These are phyloP conservation scores for Astrothelium subdiscretum DNA, from an alignment of 495 filamentous ascomycete species.

Conservation along the genomic window DNA sequence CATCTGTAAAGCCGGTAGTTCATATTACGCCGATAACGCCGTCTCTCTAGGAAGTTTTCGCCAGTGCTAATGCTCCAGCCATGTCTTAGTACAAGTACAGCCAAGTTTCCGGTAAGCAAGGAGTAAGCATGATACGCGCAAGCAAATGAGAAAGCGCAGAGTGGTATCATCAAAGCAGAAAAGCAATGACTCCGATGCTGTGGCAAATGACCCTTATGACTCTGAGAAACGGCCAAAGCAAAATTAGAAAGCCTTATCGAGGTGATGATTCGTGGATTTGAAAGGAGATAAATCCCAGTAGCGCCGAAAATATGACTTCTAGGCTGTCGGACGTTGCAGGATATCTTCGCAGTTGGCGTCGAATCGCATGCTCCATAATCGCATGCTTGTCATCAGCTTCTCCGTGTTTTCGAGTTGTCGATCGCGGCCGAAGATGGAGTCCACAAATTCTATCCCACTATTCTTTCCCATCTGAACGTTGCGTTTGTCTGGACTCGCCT, in stretches of 20 bases:
- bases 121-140: neutral
- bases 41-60: neutral
- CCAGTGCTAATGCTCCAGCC: neutral
- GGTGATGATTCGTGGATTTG: neutral
- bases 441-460: constrained; percentile 90
- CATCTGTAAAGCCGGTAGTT: neutral
- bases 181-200: neutral
- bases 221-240: neutral
- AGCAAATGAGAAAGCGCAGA: neutral
- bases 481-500: constrained; percentile 44
- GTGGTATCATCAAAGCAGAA: neutral
- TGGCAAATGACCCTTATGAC: neutral
- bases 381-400: constrained; percentile 82
- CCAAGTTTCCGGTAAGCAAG: neutral
- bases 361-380: constrained; percentile 91
- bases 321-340: constrained; percentile 39
- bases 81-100: neutral
- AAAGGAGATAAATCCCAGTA: neutral
- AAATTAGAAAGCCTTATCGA: neutral
- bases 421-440: constrained; percentile 90
- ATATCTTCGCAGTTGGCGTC: constrained; percentile 95
- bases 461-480: constrained; percentile 78
- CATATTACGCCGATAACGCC: too few species aligned
- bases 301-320: constrained; percentile 6
- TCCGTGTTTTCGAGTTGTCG: constrained; percentile 88